Percentiles rank a stretch among this genome's conserved stretches.
phyloP scores from a whole-genome alignment of 768 basidiomycete genomes.

The Auriscalpium orientale region DNA sequence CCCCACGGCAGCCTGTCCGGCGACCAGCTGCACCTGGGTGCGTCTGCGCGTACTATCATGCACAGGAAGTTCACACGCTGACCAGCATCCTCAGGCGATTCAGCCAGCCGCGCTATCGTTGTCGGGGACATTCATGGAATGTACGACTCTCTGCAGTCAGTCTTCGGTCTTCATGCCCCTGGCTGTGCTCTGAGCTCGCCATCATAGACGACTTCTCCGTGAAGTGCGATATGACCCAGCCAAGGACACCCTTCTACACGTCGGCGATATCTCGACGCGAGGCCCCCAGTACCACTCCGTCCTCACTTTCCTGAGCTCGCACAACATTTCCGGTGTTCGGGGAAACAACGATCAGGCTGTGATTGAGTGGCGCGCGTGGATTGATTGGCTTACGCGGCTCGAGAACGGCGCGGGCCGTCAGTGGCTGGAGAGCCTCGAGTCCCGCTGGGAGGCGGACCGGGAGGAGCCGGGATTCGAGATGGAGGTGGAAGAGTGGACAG shows the following conservation, averaged over 20 bases:
- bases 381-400: slow-evolving; percentile 59
- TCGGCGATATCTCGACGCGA: slow-evolving; percentile 81
- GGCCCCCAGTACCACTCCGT: slow-evolving; percentile 55
- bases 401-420: slow-evolving; percentile 30
- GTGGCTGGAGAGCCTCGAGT: slow-evolving; percentile 50
- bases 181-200: not conserved
- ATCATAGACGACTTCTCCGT: slow-evolving; percentile 51
- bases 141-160: slow-evolving; percentile 41
- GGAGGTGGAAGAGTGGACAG: not conserved
- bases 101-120: slow-evolving; percentile 54
- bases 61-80: not conserved
- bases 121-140: slow-evolving; percentile 90
- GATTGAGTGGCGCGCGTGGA: slow-evolving; percentile 86
- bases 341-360: slow-evolving; percentile 93
- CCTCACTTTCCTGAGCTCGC: slow-evolving; percentile 54
- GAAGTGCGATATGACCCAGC: slow-evolving; percentile 51
- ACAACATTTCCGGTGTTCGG: slow-evolving; percentile 72
- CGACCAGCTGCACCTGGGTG: slow-evolving; percentile 51
- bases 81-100: slow-evolving; percentile 32
- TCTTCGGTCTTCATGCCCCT: slow-evolving; percentile 35
- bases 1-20: slow-evolving; percentile 30
- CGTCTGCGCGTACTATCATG: not conserved
- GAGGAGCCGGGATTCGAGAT: too few relatives aligned
- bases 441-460: slow-evolving; percentile 26
- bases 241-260: slow-evolving; percentile 67